Conservation (phyloP, 1,139 yeast genomes). For the Taphrina confusa region DNA sequence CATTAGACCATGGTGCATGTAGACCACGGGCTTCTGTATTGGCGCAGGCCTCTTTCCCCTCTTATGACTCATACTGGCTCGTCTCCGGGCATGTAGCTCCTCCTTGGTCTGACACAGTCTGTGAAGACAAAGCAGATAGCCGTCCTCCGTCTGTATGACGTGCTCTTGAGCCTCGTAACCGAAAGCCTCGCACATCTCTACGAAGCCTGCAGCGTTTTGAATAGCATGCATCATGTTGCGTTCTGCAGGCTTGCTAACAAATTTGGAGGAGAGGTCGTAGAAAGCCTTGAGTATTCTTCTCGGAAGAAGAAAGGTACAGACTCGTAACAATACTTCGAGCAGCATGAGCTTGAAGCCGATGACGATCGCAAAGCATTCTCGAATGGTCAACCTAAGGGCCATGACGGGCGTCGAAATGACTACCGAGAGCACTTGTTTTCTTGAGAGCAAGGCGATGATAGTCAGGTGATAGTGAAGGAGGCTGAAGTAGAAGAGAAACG, state of each 20-base stretch:
- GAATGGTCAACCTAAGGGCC: slow-evolving; percentile 16
- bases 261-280: slow-evolving; percentile 37
- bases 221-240: slow-evolving; percentile 40
- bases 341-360: slow-evolving; percentile 39
- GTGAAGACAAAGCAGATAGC: slow-evolving; percentile 58
- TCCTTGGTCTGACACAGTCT: slow-evolving; percentile 53
- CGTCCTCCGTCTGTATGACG: slow-evolving; percentile 61
- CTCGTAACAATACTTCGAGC: slow-evolving; percentile 38
- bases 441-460: too few relatives aligned
- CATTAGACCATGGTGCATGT: slow-evolving; percentile 85
- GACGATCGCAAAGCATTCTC: slow-evolving; percentile 36
- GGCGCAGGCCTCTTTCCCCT: slow-evolving; percentile 40
- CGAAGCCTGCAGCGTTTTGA: slow-evolving; percentile 54
- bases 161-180: slow-evolving; percentile 74
- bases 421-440: too few relatives aligned
- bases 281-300: slow-evolving; percentile 33
- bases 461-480: too few relatives aligned
- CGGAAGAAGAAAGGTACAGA: slow-evolving; percentile 36
- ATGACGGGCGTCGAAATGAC: too few relatives aligned
- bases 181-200: slow-evolving; percentile 62
- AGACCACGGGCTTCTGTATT: slow-evolving; percentile 59
- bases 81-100: slow-evolving; percentile 41
- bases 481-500: too few relatives aligned
- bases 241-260: slow-evolving; percentile 37
- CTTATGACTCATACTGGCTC: not conserved